Conservation (phyloP, 1,284 basidiomycete species). For the Malassezia caprae region DNA sequence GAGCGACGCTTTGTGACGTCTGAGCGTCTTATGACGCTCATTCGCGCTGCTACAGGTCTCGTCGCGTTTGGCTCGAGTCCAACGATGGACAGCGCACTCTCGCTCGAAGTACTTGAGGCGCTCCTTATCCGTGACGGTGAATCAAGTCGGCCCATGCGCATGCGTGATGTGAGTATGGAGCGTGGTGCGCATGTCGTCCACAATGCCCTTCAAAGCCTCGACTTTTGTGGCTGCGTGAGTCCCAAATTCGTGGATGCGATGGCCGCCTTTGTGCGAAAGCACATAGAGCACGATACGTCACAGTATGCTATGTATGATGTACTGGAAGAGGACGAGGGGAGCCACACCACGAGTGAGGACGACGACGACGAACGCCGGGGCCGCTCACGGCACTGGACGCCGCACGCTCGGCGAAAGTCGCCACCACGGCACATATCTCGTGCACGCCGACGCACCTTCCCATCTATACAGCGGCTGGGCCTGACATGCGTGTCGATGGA, state of each 20-base stretch:
- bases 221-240: constrained; percentile 88
- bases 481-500: constrained; percentile 70
- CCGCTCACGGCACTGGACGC: background rate
- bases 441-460: constrained; percentile 53
- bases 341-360: background rate
- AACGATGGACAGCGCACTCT: constrained; percentile 45
- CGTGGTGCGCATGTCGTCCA: constrained; percentile 22
- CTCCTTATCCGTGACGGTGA: constrained; percentile 43
- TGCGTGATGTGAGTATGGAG: constrained; percentile 42
- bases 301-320: constrained; percentile 18
- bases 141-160: constrained; percentile 26
- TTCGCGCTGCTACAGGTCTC: constrained; percentile 37
- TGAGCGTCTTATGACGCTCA: constrained; percentile 56
- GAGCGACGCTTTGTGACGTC: constrained; percentile 85
- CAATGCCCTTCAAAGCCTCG: constrained; percentile 65
- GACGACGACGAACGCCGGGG: constrained; percentile 12
- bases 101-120: constrained; percentile 41
- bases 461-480: constrained; percentile 69
- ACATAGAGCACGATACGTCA: constrained; percentile 52
- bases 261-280: constrained; percentile 66
- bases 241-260: constrained; percentile 73
- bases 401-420: background rate
- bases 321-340: constrained; percentile 21
- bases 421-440: background rate
- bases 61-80: constrained; percentile 42